Evolutionary conservation across 768 basidiomycete species (phyloP).

Genomic region (Boletus sp.): DNA sequence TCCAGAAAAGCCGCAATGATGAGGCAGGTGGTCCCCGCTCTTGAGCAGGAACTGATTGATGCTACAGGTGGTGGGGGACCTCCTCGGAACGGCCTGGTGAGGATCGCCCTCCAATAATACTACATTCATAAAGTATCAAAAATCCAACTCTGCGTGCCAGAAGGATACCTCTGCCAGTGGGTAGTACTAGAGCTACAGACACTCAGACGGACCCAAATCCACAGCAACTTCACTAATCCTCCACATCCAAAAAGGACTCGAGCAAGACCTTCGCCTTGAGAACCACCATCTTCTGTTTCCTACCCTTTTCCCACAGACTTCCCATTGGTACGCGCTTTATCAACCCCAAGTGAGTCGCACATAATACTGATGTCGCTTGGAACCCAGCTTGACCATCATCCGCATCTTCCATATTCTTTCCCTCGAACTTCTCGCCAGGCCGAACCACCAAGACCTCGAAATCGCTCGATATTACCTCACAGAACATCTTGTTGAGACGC

Average conservation of each 20-base stretch:
- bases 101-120: no score
- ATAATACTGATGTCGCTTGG: neutral
- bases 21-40: no score
- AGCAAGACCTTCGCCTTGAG: constrained; percentile 9
- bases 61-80: no score
- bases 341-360: constrained; percentile 9
- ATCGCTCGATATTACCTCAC: constrained; percentile 12
- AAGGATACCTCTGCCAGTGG: no score
- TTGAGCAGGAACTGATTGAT: no score
- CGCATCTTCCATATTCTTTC: constrained; percentile 5
- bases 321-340: constrained; percentile 5
- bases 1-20: no score
- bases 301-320: constrained; percentile 8
- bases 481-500: constrained; percentile 8
- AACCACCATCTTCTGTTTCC: constrained; percentile 2
- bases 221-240: neutral
- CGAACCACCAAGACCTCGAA: constrained; percentile 6
- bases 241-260: constrained; percentile 3
- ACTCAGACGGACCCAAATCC: neutral
- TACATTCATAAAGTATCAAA: no score
- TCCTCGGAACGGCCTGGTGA: no score
- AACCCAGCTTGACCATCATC: neutral
- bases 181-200: no score
- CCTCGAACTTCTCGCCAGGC: constrained; percentile 8
- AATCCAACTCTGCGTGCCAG: no score